Evolutionary conservation across 768 basidiomycete genomes (phyloP).

Genomic region (Plicaturopsis crispa): DNA sequence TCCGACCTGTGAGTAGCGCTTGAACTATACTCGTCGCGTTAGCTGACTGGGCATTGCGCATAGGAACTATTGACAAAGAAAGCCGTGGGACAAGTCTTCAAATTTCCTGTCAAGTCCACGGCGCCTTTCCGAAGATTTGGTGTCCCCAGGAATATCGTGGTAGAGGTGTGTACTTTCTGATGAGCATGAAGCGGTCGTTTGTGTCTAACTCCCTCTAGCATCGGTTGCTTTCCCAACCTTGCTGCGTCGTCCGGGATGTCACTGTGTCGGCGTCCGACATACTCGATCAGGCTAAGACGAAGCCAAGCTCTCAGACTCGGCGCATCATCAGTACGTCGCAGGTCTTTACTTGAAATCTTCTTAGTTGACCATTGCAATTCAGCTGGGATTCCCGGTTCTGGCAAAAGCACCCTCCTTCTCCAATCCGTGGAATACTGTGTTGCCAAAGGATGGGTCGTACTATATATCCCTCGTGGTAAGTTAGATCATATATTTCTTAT

Average conservation of each 20-base stretch:
- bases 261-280: slow-evolving; percentile 49
- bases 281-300: slow-evolving; percentile 42
- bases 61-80: slow-evolving; percentile 26
- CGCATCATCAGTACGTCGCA: slow-evolving; percentile 55
- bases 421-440: slow-evolving; percentile 69
- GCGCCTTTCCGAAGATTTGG: slow-evolving; percentile 61
- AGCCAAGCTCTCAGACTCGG: slow-evolving; percentile 44
- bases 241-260: slow-evolving; percentile 61
- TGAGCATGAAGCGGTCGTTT: neutral
- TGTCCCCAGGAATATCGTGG: slow-evolving; percentile 56
- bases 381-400: slow-evolving; percentile 72
- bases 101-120: slow-evolving; percentile 35
- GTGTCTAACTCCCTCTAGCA: slow-evolving; percentile 26
- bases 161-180: slow-evolving; percentile 48
- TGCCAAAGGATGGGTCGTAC: slow-evolving; percentile 65
- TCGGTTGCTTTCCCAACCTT: slow-evolving; percentile 61
- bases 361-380: slow-evolving; percentile 6
- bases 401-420: slow-evolving; percentile 74
- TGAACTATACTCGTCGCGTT: too few relatives aligned
- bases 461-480: slow-evolving; percentile 79
- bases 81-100: slow-evolving; percentile 36
- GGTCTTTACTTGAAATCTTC: slow-evolving; percentile 1
- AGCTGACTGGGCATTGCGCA: too few relatives aligned
- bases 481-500: too few relatives aligned
- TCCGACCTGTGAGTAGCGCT: too few relatives aligned